A percentile compares a stretch with the other conserved stretches of the same genome.
Evolutionary conservation across 352 stramenopile species (phyloP).

Genomic region (Globisporangium uncinulatum): DNA sequence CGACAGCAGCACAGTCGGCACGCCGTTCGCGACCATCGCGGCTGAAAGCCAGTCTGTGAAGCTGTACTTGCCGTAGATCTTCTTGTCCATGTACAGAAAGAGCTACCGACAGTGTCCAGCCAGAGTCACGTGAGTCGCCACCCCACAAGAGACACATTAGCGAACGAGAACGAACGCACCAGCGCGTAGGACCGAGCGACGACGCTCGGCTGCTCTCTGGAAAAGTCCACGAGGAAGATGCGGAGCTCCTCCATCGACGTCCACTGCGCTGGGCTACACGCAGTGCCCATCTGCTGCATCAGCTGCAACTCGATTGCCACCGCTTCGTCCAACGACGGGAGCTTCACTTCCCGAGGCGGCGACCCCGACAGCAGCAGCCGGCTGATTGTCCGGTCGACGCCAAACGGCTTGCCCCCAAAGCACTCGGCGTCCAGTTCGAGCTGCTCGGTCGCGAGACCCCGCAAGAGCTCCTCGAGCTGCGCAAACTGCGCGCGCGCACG

Average conservation of each 20-base stretch:
- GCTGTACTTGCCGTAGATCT: slow-evolving; percentile 78
- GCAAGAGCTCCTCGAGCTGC: slow-evolving; percentile 35
- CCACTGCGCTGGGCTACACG: slow-evolving; percentile 56
- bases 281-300: slow-evolving; percentile 45
- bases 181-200: slow-evolving; percentile 76
- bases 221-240: slow-evolving; percentile 75
- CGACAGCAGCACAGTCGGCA: slow-evolving; percentile 74
- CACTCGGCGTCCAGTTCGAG: slow-evolving; percentile 63
- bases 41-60: slow-evolving; percentile 84
- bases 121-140: too few species aligned
- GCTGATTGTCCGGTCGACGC: slow-evolving; percentile 73
- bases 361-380: slow-evolving; percentile 61
- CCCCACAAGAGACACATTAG: slow-evolving; percentile 21
- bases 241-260: slow-evolving; percentile 78
- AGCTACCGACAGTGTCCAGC: slow-evolving; percentile 25
- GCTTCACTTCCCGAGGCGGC: slow-evolving; percentile 66
- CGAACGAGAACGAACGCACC: slow-evolving; percentile 27
- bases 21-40: slow-evolving; percentile 77
- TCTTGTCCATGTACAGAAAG: slow-evolving; percentile 81
- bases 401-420: slow-evolving; percentile 61
- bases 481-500: slow-evolving; percentile 34
- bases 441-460: slow-evolving; percentile 39
- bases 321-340: slow-evolving; percentile 45
- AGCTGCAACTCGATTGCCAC: slow-evolving; percentile 47
- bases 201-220: slow-evolving; percentile 57